Evolutionary conservation across 495 filamentous ascomycete genomes (phyloP).

Genomic region (Penicillium salamii): DNA sequence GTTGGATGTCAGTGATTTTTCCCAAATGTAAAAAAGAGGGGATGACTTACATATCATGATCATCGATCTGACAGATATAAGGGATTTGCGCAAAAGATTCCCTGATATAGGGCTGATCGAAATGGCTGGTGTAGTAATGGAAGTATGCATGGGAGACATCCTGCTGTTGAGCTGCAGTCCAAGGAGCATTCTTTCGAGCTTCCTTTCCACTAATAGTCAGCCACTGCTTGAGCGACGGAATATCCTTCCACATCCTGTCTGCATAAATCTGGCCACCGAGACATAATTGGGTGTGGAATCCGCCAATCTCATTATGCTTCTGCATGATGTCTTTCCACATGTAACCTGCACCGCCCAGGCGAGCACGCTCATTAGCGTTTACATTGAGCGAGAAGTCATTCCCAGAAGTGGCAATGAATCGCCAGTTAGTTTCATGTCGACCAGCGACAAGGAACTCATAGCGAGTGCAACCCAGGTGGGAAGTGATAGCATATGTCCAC

Average conservation of each 20-base stretch:
- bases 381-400: constrained; percentile 92
- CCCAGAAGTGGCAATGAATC: constrained; percentile 93
- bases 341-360: constrained; percentile 81
- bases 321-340: constrained; percentile 99
- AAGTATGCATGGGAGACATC: constrained; percentile 96
- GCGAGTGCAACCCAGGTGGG: constrained; percentile 90
- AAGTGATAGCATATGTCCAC: constrained; percentile 98
- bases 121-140: constrained; percentile 97
- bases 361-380: constrained; percentile 76
- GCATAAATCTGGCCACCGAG: constrained; percentile 95
- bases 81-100: constrained; percentile 98
- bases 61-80: constrained; percentile 87
- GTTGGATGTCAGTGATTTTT: constrained; percentile 13
- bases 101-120: constrained; percentile 88
- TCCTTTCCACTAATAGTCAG: constrained; percentile 86
- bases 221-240: constrained; percentile 91
- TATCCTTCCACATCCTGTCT: constrained; percentile 93
- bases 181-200: constrained; percentile 80
- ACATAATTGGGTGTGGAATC: constrained; percentile 90
- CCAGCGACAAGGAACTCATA: constrained; percentile 98
- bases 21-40: neutral
- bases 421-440: constrained; percentile 85
- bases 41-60: constrained; percentile 94
- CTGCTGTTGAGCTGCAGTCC: constrained; percentile 92
- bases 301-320: constrained; percentile 93